phyloP scores from a whole-genome alignment of 352 stramenopile genomes.

The Globisporangium echinulatum region DNA sequence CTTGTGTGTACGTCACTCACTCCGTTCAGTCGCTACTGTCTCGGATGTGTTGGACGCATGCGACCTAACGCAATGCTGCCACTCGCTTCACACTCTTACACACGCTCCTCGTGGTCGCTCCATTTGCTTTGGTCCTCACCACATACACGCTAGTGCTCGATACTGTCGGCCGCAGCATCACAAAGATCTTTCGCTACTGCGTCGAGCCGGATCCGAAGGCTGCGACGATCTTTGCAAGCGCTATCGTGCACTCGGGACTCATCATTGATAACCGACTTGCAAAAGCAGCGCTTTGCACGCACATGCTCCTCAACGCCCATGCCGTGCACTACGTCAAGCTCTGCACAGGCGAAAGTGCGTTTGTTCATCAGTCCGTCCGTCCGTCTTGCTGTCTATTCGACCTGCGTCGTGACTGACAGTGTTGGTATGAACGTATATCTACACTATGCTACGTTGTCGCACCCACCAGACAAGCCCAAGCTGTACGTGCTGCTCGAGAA shows the following conservation, averaged over 20 bases:
- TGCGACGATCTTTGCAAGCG: conserved; percentile 36
- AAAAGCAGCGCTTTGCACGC: conserved; percentile 36
- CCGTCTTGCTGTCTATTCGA: too few relatives aligned
- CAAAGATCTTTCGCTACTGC: conserved; percentile 55
- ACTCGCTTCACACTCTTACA: not conserved
- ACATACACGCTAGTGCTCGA: conserved; percentile 27
- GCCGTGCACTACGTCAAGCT: conserved; percentile 61
- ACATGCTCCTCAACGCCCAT: conserved; percentile 42
- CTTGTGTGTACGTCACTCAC: conserved; percentile 26
- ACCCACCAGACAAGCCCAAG: conserved; percentile 41
- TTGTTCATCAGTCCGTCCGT: not conserved
- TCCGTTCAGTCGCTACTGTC: not conserved
- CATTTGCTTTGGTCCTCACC: not conserved
- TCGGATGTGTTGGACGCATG: too few relatives aligned
- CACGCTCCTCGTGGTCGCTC: not conserved
- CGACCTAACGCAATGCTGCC: not conserved
- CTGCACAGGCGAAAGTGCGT: conserved; percentile 41
- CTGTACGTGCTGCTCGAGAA: conserved; percentile 63
- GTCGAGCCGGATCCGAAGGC: conserved; percentile 32
- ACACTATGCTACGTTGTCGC: not conserved
- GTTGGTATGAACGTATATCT: not conserved
- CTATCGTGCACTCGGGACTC: conserved; percentile 28
- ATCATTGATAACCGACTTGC: conserved; percentile 17
- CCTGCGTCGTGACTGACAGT: too few relatives aligned
- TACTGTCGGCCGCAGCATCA: conserved; percentile 34